Percentiles rank a stretch among this genome's conserved stretches.
Conservation (phyloP, 2,329 filamentous ascomycete species). For the Aureobasidium sp. region DNA sequence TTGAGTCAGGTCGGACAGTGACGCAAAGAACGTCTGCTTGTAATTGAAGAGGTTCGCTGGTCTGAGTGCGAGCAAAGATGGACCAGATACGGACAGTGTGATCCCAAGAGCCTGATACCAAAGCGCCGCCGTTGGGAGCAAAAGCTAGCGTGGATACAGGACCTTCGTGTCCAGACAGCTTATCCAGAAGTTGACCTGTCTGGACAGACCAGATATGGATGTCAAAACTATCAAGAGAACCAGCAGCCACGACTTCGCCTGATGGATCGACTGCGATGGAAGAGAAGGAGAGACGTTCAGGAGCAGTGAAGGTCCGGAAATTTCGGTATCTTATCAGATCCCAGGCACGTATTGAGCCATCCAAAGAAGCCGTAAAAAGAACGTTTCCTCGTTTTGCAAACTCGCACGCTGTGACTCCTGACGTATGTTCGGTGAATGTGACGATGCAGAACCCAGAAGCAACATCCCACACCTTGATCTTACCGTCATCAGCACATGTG, state of each 20-base stretch:
- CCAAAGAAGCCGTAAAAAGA: conserved; percentile 87
- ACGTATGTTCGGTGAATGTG: conserved; percentile 94
- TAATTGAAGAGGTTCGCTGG: conserved; percentile 85
- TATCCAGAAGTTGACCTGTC: conserved; percentile 89
- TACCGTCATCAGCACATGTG: conserved; percentile 91
- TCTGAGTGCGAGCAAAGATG: conserved; percentile 88
- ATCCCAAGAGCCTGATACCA: conserved; percentile 95
- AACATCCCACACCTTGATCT: conserved; percentile 97
- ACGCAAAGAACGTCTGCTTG: conserved; percentile 86
- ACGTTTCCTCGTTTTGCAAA: conserved; percentile 95
- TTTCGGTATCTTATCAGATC: conserved; percentile 93
- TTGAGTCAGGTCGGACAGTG: conserved; percentile 80
- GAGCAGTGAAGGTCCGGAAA: conserved; percentile 94
- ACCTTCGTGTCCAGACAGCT: conserved; percentile 85
- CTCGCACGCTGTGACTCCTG: conserved; percentile 86
- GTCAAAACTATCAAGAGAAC: conserved; percentile 91
- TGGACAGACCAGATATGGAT: conserved; percentile 99
- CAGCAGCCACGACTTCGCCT: conserved; percentile 91
- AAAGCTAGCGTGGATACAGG: conserved; percentile 86
- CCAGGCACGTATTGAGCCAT: conserved; percentile 92
- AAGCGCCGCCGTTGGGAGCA: conserved; percentile 71
- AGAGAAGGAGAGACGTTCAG: conserved; percentile 83
- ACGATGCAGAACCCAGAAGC: conserved; percentile 96
- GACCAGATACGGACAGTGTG: conserved; percentile 93
- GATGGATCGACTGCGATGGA: conserved; percentile 95